Base-by-base conservation (phyloP, 495 filamentous ascomycete genomes). In the Penicilliopsis zonata region DNA sequence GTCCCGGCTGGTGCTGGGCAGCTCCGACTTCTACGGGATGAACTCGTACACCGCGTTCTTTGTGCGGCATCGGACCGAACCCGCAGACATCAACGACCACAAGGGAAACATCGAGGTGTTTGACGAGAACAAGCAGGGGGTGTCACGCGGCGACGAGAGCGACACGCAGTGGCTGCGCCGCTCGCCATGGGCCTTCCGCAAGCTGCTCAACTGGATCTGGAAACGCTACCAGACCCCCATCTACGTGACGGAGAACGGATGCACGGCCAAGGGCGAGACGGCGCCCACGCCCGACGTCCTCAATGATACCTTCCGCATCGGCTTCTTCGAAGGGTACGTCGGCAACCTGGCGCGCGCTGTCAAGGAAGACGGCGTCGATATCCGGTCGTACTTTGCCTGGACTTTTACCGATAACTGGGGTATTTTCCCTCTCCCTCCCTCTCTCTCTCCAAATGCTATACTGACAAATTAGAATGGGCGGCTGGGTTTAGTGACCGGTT, bases 21-120 rank as follows among this genome's bases (percentile, higher is more conserved):
- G 57, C 24, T 61, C 57, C 3, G 65, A 67, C 34, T 69, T 68
- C 36, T 69, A 68, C 42, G 64, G 62, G 5, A 69, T 68, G 64
- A 69, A 67, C 41, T 56, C 52, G 19, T 68, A 69, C 44, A 67
- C 64, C 2, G 50, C 61, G 13, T 63, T 64, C 36, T 67, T 63
- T 36, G 43, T 65, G 30, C 53, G 53, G 30, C 59, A 67, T 36
- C 50, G 36, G 14, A 40, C 44, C 13, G 49, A 57, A 1, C 52
- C 50, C 0, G 38, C 61, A 2, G 59, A 58, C 36, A 47, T 49
- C 30, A 61, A 62, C 34, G 64, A 67, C 37, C 49, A 57, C 29
- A 60, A 61, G 24, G 64, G 64, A 1, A 64, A 68, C 43, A 47
- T 65, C 18, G 49, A 61, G 12, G 43, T 53, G n/a, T 40, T 35